Conservation (phyloP, 208 protist genomes). For the Endotrypanum monterogeii region DNA sequence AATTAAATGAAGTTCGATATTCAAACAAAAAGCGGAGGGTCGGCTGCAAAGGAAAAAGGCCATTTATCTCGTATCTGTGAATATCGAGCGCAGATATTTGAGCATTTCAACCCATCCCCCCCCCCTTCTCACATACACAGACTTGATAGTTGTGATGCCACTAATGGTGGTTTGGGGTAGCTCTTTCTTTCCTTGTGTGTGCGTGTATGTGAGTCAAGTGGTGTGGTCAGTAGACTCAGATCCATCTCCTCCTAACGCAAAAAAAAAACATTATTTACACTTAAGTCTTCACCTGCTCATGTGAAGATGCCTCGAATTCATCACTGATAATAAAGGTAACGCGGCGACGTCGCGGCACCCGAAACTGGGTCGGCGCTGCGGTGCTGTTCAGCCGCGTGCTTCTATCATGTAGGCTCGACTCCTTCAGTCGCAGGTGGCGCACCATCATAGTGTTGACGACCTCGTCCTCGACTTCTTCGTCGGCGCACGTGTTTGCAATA, state of each 20-base stretch:
- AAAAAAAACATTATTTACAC: not conserved
- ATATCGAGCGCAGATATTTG: no score
- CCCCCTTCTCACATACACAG: no score
- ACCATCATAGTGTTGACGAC: slow-evolving; percentile 10
- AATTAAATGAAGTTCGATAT: no score
- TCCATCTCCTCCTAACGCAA: not conserved
- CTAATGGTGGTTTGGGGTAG: no score
- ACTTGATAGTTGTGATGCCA: no score
- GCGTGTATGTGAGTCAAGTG: slow-evolving; percentile 2
- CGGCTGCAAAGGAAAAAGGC: no score
- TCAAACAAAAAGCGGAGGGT: no score
- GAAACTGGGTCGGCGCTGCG: slow-evolving; percentile 40
- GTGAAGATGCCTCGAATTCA: not conserved
- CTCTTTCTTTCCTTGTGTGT: slow-evolving; percentile 1
- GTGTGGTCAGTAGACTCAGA: not conserved
- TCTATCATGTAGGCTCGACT: slow-evolving; percentile 30
- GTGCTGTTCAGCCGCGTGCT: slow-evolving; percentile 38
- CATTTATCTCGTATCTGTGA: no score
- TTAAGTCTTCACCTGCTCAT: not conserved
- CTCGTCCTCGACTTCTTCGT: slow-evolving; percentile 33
- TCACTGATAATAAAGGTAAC: slow-evolving; percentile 42
- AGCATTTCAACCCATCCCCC: no score
- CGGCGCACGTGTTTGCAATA: slow-evolving; percentile 48
- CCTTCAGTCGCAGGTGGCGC: slow-evolving; percentile 16
- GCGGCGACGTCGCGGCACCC: slow-evolving; percentile 43